Evolutionary conservation across 2,329 filamentous ascomycete genomes (phyloP).

Genomic region (Mollisia scopiformis): DNA sequence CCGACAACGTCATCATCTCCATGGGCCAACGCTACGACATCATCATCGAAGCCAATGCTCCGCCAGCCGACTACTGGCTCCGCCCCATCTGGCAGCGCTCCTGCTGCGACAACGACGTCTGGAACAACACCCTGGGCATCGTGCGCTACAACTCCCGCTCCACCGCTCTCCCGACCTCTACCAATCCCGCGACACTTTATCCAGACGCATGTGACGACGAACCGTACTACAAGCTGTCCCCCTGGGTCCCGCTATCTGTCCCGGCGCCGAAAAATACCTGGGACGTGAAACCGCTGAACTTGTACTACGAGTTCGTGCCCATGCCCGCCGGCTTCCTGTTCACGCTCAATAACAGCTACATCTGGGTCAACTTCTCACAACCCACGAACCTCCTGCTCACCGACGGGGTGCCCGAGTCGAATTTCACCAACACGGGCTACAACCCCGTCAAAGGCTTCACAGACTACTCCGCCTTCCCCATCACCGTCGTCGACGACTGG

Average conservation of each 20-base stretch:
- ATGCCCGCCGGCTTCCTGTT: background rate
- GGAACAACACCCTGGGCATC: conserved; percentile 56
- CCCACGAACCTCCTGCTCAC: conserved; percentile 59
- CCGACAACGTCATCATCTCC: conserved; percentile 48
- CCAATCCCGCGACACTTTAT: conserved; percentile 29
- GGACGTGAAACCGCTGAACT: background rate
- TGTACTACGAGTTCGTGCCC: background rate
- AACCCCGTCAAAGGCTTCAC: conserved; percentile 30
- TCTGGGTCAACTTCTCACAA: conserved; percentile 47
- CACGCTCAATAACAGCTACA: background rate
- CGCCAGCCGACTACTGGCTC: conserved; percentile 60
- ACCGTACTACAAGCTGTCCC: conserved; percentile 34
- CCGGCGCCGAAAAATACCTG: background rate
- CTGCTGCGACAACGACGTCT: conserved; percentile 50
- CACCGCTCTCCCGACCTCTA: background rate
- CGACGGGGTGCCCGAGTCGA: conserved; percentile 58
- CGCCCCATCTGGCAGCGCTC: conserved; percentile 50
- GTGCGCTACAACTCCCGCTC: conserved; percentile 45
- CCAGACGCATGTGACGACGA: conserved; percentile 56
- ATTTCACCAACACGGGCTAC: conserved; percentile 56
- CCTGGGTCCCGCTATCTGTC: background rate
- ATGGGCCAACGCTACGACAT: conserved; percentile 48
- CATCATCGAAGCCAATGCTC: conserved; percentile 51
- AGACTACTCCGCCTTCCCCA: background rate
- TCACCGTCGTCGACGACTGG: conserved; percentile 51